phyloP scores from a whole-genome alignment of 495 filamentous ascomycete species.

The Margaritispora aquatica region DNA sequence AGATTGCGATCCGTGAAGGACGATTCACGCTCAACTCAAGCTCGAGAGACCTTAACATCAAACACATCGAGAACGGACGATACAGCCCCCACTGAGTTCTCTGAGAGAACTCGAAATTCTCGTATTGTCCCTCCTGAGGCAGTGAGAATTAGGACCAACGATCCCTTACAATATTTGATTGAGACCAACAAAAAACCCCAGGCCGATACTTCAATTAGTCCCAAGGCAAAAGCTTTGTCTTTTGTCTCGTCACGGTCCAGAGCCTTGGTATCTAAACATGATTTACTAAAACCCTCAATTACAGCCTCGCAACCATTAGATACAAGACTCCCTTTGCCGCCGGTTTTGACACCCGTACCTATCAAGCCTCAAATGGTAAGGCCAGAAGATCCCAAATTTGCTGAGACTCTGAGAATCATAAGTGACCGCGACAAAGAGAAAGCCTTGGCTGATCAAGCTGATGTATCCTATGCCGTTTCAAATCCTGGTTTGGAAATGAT shows the following conservation, averaged over 20 bases:
- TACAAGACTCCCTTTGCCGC: slow-evolving; percentile 17
- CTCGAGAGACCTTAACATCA: neutral
- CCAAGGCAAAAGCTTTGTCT: slow-evolving; percentile 4
- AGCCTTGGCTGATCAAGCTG: neutral
- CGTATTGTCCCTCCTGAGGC: neutral
- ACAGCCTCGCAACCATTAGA: slow-evolving; percentile 6
- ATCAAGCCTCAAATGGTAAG: neutral
- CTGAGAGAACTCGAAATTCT: neutral
- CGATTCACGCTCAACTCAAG: neutral
- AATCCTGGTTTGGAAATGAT: too few relatives aligned
- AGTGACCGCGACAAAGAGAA: neutral
- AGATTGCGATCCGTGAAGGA: neutral
- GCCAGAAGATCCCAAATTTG: neutral
- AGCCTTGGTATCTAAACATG: slow-evolving; percentile 12
- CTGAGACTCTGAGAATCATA: neutral
- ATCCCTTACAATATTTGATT: neutral
- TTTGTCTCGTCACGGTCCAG: slow-evolving; percentile 15
- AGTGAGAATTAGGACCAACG: neutral
- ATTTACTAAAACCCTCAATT: slow-evolving; percentile 18
- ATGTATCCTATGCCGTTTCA: neutral
- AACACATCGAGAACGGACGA: neutral
- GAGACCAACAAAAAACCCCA: neutral
- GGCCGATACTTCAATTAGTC: neutral
- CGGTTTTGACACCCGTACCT: slow-evolving; percentile 9
- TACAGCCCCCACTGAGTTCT: neutral